A percentile compares a stretch with the other conserved stretches of the same genome.
Conservation (phyloP, 495 filamentous ascomycete species). For the Daldinia childiae region DNA sequence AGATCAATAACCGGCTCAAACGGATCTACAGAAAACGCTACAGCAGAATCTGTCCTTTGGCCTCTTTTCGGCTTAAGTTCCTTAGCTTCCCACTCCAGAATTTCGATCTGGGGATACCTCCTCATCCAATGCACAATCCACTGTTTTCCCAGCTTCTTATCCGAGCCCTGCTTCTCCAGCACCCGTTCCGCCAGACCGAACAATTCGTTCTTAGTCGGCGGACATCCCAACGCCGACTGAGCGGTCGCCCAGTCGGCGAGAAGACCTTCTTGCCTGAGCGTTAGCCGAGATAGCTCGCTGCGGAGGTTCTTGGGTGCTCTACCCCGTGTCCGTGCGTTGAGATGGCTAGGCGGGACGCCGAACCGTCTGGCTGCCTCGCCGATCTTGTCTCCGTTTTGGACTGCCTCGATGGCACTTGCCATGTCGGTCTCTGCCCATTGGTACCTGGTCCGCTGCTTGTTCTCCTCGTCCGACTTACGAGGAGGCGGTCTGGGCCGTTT, state of each 20-base stretch:
- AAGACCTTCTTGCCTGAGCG: conserved; percentile 28
- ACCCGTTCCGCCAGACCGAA: conserved; percentile 26
- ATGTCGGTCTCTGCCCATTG: conserved; percentile 21
- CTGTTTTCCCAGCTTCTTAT: conserved; percentile 29
- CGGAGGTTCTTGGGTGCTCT: conserved; percentile 13
- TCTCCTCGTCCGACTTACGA: conserved; percentile 13
- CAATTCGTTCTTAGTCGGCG: conserved; percentile 30
- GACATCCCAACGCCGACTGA: conserved; percentile 26
- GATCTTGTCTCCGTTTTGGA: conserved; percentile 6
- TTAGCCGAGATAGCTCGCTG: conserved; percentile 25
- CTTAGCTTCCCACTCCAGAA: conserved; percentile 30
- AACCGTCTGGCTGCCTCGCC: conserved; percentile 18
- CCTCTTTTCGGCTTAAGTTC: conserved; percentile 8
- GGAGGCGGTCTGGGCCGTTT: conserved; percentile 15
- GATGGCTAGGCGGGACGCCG: conserved; percentile 23
- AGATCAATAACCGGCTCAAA: conserved; percentile 15
- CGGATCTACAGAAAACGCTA: conserved; percentile 3
- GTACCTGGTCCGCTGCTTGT: conserved; percentile 18
- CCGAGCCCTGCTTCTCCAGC: conserved; percentile 17
- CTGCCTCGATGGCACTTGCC: conserved; percentile 16
- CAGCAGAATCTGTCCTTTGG: not conserved
- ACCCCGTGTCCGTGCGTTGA: conserved; percentile 12
- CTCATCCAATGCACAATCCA: conserved; percentile 40
- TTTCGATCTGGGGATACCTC: conserved; percentile 29
- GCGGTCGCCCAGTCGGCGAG: conserved; percentile 35